phyloP scores from a whole-genome alignment of 2,329 filamentous ascomycete genomes.

The Calycina marina region DNA sequence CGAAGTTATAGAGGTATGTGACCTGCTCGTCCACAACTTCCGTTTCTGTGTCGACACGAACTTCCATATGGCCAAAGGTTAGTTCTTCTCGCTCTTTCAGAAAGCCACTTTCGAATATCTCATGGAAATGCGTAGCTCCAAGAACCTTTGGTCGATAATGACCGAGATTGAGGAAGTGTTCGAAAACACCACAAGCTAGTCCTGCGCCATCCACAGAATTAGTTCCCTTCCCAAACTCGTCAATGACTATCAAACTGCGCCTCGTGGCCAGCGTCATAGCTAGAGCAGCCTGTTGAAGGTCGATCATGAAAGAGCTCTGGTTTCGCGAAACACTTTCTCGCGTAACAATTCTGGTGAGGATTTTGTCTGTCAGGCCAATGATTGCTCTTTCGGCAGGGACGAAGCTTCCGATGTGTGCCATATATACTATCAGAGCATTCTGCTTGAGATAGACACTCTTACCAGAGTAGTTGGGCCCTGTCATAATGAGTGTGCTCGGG shows the following conservation, averaged over 20 bases:
- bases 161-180: slow-evolving; percentile 36
- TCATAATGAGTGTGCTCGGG: slow-evolving; percentile 65
- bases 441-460: slow-evolving; percentile 96
- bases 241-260: slow-evolving; percentile 71
- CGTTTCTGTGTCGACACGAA: slow-evolving; percentile 41
- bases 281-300: slow-evolving; percentile 74
- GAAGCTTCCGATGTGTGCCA: slow-evolving; percentile 86
- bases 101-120: slow-evolving; percentile 54
- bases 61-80: slow-evolving; percentile 56
- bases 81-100: slow-evolving; percentile 36
- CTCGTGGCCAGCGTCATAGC: slow-evolving; percentile 60
- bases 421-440: slow-evolving; percentile 75
- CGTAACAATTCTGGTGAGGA: slow-evolving; percentile 73
- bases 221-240: slow-evolving; percentile 71
- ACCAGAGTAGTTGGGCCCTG: slow-evolving; percentile 90
- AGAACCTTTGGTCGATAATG: slow-evolving; percentile 39
- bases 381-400: slow-evolving; percentile 65
- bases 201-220: slow-evolving; percentile 42
- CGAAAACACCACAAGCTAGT: slow-evolving; percentile 40
- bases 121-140: slow-evolving; percentile 50
- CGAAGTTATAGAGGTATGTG: slow-evolving; percentile 60
- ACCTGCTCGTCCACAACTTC: slow-evolving; percentile 44
- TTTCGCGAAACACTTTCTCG: slow-evolving; percentile 44
- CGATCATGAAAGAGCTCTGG: slow-evolving; percentile 55
- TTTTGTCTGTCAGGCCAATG: slow-evolving; percentile 84